Percentiles rank a stretch among this genome's conserved stretches.
Evolutionary conservation across 805 yeast genomes (phyloP).

Genomic region (Ogataea corticis): DNA sequence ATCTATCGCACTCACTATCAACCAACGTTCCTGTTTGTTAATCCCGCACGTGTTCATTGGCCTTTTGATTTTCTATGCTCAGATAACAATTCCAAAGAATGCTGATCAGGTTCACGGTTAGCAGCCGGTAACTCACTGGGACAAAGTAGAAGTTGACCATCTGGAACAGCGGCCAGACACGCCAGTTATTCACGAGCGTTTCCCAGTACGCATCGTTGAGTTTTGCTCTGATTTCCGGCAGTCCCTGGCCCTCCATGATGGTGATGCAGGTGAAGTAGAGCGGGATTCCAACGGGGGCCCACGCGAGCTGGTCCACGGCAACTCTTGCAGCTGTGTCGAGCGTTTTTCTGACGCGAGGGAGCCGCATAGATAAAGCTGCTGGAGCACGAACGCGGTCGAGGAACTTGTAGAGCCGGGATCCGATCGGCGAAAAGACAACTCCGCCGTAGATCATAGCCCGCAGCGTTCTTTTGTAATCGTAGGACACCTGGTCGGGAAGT

Average conservation of each 20-base stretch:
- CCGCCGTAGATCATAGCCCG: conserved; percentile 75
- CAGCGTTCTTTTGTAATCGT: conserved; percentile 55
- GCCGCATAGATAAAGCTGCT: conserved; percentile 9
- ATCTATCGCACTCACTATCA: too few species aligned
- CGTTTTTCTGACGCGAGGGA: conserved; percentile 10
- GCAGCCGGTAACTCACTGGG: conserved; percentile 68
- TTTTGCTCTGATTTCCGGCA: conserved; percentile 42
- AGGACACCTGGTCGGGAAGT: conserved; percentile 33
- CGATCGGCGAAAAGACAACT: conserved; percentile 72
- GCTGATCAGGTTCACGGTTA: conserved; percentile 69
- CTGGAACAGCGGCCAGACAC: conserved; percentile 91
- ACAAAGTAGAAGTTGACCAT: conserved; percentile 70
- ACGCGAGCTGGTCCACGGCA: conserved; percentile 66
- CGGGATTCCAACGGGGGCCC: conserved; percentile 80
- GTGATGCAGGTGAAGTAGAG: conserved; percentile 70
- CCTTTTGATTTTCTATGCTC: conserved; percentile 51
- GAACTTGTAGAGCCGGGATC: conserved; percentile 65
- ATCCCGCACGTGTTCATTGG: conserved; percentile 9
- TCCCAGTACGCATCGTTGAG: conserved; percentile 56
- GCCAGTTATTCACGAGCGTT: conserved; percentile 75
- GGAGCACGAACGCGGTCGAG: conserved; percentile 46
- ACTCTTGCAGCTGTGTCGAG: conserved; percentile 51
- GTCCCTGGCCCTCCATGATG: conserved; percentile 55
- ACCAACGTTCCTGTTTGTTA: too few species aligned
- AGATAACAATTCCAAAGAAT: conserved; percentile 84